Evolutionary conservation across 768 basidiomycete species (phyloP).

Genomic region (Boletus tylopilopsis): DNA sequence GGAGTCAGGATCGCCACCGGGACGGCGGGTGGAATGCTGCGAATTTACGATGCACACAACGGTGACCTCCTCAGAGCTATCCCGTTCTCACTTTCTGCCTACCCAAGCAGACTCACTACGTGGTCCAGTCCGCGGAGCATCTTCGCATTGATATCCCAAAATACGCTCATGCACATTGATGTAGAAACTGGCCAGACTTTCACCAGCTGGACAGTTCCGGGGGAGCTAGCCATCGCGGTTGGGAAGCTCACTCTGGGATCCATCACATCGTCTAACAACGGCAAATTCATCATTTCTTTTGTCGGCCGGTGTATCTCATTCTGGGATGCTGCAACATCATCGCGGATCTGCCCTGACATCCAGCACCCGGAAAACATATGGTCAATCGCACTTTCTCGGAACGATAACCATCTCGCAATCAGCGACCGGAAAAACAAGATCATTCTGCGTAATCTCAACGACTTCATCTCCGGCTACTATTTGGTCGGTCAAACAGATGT

Average conservation of each 20-base stretch:
- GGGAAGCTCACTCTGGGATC: not conserved
- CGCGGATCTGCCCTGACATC: slow-evolving; percentile 1
- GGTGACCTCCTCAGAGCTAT: not conserved
- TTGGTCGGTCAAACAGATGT: not conserved
- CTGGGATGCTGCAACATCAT: slow-evolving; percentile 5
- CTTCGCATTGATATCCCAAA: not conserved
- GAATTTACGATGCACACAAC: slow-evolving; percentile 1
- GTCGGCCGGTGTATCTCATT: not conserved
- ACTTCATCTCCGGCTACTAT: slow-evolving; percentile 1
- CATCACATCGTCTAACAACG: not conserved
- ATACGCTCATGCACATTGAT: not conserved
- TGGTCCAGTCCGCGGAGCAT: not conserved
- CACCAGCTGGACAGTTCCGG: slow-evolving; percentile 2
- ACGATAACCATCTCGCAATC: not conserved
- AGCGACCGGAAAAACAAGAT: not conserved
- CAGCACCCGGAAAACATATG: not conserved
- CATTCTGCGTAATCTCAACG: not conserved
- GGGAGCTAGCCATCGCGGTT: not conserved
- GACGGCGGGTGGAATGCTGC: not conserved
- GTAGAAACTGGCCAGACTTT: not conserved
- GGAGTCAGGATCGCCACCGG: slow-evolving; percentile 1
- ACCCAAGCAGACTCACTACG: not conserved
- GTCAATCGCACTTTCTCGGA: slow-evolving; percentile 6
- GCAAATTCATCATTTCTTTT: not conserved
- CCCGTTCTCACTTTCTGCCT: not conserved